These are phyloP conservation scores for Ascochyta rabiei DNA, from an alignment of 2,329 filamentous ascomycete species.

Conservation along the genomic window DNA sequence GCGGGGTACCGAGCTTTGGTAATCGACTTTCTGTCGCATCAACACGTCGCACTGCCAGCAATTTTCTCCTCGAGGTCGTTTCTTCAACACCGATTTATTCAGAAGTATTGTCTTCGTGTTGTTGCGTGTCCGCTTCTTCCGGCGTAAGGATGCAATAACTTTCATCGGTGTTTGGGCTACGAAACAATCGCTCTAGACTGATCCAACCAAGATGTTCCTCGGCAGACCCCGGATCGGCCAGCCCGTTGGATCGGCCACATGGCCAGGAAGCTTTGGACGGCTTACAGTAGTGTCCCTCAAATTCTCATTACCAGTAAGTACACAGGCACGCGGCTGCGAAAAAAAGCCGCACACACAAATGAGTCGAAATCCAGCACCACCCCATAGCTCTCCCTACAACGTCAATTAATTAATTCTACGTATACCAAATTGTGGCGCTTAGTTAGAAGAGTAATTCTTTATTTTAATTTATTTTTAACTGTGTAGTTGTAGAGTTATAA, in stretches of 20 bases:
- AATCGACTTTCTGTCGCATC: neutral
- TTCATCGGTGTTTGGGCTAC: constrained; percentile 12
- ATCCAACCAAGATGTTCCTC: neutral
- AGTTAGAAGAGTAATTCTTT: too few relatives aligned
- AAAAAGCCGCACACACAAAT: too few relatives aligned
- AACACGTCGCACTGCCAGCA: neutral
- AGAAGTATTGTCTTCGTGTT: neutral
- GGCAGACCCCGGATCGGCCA: neutral
- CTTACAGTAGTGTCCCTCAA: constrained; percentile 5
- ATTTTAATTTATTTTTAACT: too few relatives aligned
- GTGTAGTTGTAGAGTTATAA: too few relatives aligned
- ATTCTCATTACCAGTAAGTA: too few relatives aligned
- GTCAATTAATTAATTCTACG: too few relatives aligned
- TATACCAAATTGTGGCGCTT: too few relatives aligned
- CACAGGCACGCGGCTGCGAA: too few relatives aligned
- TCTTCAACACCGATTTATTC: neutral
- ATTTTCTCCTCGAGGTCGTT: neutral
- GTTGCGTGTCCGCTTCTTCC: constrained; percentile 2
- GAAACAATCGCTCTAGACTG: neutral
- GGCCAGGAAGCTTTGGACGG: constrained; percentile 6
- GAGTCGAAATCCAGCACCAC: too few relatives aligned
- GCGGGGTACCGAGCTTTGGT: neutral
- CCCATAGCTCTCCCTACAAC: too few relatives aligned
- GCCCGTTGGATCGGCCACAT: constrained; percentile 5
- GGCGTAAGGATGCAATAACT: constrained; percentile 8